Base-by-base conservation (phyloP, 2,329 filamentous ascomycete genomes). In the Penicillium sp. region DNA sequence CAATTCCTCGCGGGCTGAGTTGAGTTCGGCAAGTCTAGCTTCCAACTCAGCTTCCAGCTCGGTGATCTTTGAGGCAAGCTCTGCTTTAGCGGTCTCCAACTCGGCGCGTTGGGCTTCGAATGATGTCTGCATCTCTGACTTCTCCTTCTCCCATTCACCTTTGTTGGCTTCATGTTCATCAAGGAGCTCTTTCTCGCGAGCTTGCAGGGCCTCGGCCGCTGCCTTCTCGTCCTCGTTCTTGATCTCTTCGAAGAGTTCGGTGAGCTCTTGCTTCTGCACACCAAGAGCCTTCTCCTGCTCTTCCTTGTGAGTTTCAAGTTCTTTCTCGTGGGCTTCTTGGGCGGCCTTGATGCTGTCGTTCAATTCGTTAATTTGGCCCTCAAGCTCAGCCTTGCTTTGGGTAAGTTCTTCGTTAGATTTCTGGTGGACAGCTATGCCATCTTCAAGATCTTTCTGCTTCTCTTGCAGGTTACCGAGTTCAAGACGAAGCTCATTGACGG, bases 391-490 rank as follows among this genome's bases (percentile, higher is more conserved):
- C 42, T 80, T 78, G 48, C 71, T 70, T 27, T 72, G 64, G 39
- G 77, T 73, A 63, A 81, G 77, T 48, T 74, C 70, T 40, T 72
- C 66, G 55, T 77, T 78, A 47, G 72, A 71, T 47, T 75, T 78
- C 44, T 77, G 75, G 22, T 75, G 74, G 43, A 73, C 71, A 7
- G 67, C 69, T 22, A 81, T 63, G 55, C 69, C 76, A 48, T 81
- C 77, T 57, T 79, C 75, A 24, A 82, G 67, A 55, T 83, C 79
- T 50, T 76, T 79, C 43, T 79, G 72, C 64, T 80, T 80, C 58
- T 81, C 79, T 59, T 83, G 78, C 32, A 82, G 69, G 29, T 71
- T 69, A 14, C 67, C 78, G 49, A 82, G 73, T 56, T 84, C 77
- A 39, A 81, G 69, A 31, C 78, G 75, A 8, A 83, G 72, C 57